phyloP scores from a whole-genome alignment of 2,329 filamentous ascomycete species.

The Pyricularia grisea region DNA sequence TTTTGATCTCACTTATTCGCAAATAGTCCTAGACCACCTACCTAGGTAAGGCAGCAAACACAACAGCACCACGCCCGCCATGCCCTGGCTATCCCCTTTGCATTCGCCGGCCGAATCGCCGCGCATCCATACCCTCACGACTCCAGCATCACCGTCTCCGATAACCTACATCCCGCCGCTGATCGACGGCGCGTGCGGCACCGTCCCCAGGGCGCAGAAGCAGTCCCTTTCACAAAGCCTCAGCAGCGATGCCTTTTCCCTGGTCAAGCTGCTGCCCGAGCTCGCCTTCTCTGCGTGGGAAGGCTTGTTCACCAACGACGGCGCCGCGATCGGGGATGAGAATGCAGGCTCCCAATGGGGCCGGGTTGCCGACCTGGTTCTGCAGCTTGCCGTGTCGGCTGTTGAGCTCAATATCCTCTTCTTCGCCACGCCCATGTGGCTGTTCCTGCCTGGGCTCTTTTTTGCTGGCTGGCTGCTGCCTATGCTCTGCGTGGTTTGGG shows the following conservation, averaged over 20 bases:
- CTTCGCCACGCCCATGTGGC: slow-evolving; percentile 15
- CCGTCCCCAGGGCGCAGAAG: slow-evolving; percentile 17
- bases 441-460: slow-evolving; percentile 19
- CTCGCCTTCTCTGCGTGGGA: slow-evolving; percentile 2
- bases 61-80: not conserved
- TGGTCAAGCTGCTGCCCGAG: not conserved
- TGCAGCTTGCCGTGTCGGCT: slow-evolving; percentile 16
- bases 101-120: not conserved
- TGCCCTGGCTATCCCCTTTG: slow-evolving; percentile 1
- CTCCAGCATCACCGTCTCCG: slow-evolving; percentile 8
- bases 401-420: slow-evolving; percentile 18
- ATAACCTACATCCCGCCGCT: slow-evolving; percentile 25
- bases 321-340: not conserved
- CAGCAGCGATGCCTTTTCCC: not conserved
- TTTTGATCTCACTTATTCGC: not conserved
- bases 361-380: slow-evolving; percentile 13
- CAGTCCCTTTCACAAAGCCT: slow-evolving; percentile 1
- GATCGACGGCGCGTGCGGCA: slow-evolving; percentile 24
- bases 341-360: not conserved
- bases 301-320: not conserved
- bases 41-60: too few species aligned
- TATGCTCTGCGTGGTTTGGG: slow-evolving; percentile 14
- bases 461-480: slow-evolving; percentile 17
- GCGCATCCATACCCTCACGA: not conserved
- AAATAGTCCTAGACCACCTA: not conserved